Conservation (phyloP, 352 stramenopile species). For the Pythium guiyangense region DNA sequence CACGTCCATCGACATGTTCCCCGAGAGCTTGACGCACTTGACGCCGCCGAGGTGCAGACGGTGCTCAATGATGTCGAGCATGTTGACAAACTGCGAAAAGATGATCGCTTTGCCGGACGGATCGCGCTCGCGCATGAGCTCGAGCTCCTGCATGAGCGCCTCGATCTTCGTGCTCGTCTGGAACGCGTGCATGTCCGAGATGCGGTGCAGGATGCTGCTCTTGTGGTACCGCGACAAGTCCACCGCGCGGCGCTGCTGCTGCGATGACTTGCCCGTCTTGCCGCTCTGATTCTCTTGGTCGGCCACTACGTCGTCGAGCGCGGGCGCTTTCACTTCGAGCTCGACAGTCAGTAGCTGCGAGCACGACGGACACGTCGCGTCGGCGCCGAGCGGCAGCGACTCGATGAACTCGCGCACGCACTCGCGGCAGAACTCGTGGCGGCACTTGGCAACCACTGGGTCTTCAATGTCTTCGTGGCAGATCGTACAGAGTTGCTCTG, state of each 20-base stretch:
- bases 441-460: conserved; percentile 86
- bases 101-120: conserved; percentile 97
- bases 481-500: conserved; percentile 74
- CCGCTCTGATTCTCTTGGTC: conserved; percentile 8
- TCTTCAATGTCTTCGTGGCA: conserved; percentile 93
- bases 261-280: background rate
- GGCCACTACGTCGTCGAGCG: conserved; percentile 7
- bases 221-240: conserved; percentile 67
- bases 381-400: conserved; percentile 52
- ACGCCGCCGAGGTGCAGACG: conserved; percentile 88
- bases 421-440: conserved; percentile 90
- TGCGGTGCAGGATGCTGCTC: conserved; percentile 61
- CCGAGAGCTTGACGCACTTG: conserved; percentile 89
- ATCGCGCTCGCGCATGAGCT: conserved; percentile 91
- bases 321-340: conserved; percentile 30
- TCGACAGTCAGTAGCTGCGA: conserved; percentile 84
- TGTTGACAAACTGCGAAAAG: conserved; percentile 99
- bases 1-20: conserved; percentile 86
- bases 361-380: conserved; percentile 74
- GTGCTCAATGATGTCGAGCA: conserved; percentile 98
- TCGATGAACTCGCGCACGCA: conserved; percentile 81
- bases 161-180: conserved; percentile 97
- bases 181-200: conserved; percentile 63
- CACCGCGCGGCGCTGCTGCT: conserved; percentile 15
- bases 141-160: conserved; percentile 95